phyloP scores from a whole-genome alignment of 352 stramenopile genomes.

The Blastocystis sp. region DNA sequence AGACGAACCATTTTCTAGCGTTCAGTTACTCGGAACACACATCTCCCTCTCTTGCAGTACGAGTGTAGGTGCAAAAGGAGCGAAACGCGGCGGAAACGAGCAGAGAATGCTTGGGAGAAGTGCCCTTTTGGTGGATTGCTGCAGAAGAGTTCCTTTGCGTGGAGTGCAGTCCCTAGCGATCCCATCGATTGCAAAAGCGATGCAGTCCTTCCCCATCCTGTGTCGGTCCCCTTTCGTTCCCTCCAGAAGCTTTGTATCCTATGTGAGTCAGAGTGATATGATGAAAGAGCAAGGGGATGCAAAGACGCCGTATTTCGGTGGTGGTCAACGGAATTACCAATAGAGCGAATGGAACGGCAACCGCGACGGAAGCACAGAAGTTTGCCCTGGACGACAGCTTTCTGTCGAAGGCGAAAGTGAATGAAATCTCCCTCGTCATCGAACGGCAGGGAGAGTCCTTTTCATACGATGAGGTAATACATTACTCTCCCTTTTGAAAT shows the following conservation, averaged over 20 bases:
- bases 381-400: not conserved
- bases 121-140: no score
- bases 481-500: not conserved
- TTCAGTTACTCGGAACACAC: no score
- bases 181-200: no score
- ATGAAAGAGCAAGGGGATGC: not conserved
- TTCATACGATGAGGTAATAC: conserved; percentile 23
- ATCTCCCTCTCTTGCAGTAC: no score
- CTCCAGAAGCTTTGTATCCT: not conserved
- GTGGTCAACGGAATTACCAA: not conserved
- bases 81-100: no score
- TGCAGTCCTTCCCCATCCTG: not conserved
- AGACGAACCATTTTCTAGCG: not conserved
- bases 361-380: not conserved
- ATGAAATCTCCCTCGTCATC: conserved; percentile 9
- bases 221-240: not conserved
- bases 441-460: conserved; percentile 23
- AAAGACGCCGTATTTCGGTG: not conserved
- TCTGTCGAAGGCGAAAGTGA: conserved; percentile 15
- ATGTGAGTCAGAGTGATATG: not conserved
- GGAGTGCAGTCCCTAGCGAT: no score
- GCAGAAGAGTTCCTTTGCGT: no score
- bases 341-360: not conserved
- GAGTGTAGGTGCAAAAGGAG: no score
- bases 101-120: no score